phyloP scores from a whole-genome alignment of 169 alveolate species.

The Eimeria acervulina region DNA sequence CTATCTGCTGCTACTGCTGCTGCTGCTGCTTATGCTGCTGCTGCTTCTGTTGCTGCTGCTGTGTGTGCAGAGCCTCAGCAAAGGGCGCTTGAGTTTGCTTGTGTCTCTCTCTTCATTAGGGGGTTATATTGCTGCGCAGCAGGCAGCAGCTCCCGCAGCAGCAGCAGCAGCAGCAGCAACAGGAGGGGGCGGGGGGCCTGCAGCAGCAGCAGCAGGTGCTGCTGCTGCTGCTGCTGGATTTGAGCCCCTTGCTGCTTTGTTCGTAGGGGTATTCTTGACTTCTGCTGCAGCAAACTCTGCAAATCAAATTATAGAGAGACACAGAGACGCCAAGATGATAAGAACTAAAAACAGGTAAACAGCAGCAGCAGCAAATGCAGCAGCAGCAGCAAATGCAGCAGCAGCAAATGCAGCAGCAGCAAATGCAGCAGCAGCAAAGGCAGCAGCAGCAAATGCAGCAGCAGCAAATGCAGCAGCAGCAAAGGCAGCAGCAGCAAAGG shows the following conservation, averaged over 20 bases:
- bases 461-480: conserved; percentile 1
- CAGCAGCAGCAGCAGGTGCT: too few species aligned
- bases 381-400: conserved; percentile 21
- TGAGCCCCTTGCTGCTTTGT: conserved; percentile 14
- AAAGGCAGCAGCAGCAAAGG: not conserved
- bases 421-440: not conserved
- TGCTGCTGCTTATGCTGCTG: conserved; percentile 11
- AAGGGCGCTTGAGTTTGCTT: conserved; percentile 71
- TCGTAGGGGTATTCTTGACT: conserved; percentile 61
- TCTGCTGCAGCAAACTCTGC: conserved; percentile 81
- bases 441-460: conserved; percentile 1
- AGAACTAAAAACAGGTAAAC: conserved; percentile 67
- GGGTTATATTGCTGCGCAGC: conserved; percentile 63
- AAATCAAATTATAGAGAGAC: conserved; percentile 78
- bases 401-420: not conserved
- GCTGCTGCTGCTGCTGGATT: too few species aligned
- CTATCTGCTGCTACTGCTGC: not conserved
- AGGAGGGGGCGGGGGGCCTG: too few species aligned
- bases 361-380: not conserved
- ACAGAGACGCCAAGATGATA: conserved; percentile 78
- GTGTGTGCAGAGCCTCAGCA: conserved; percentile 26
- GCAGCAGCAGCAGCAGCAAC: not conserved
- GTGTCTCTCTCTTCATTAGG: conserved; percentile 64
- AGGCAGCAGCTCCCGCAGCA: conserved; percentile 13
- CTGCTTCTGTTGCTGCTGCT: conserved; percentile 21